These are phyloP conservation scores for Pterothamnion heteromorphum DNA, from an alignment of 31 red algal genomes.

Conservation along the genomic window DNA sequence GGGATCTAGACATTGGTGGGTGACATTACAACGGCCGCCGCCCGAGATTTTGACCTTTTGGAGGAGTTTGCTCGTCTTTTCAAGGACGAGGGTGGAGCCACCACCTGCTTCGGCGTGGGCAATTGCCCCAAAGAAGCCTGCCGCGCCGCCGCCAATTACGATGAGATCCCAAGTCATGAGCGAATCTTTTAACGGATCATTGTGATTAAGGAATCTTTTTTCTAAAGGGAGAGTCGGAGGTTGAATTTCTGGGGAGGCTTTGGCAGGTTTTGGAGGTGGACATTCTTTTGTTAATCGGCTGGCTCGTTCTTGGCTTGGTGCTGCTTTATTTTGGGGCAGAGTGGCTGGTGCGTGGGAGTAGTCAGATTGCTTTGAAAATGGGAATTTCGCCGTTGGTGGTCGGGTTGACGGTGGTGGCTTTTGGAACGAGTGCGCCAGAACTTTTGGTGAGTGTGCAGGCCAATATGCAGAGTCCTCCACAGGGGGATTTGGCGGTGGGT, in stretches of 20 bases:
- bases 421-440: background rate
- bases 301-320: background rate
- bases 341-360: background rate
- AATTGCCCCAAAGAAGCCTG: conserved; percentile 73
- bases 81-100: conserved; percentile 44
- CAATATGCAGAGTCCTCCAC: background rate
- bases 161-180: too few relatives aligned
- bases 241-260: too few relatives aligned
- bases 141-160: conserved; percentile 65
- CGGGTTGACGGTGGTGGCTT: background rate
- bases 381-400: background rate
- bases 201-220: too few relatives aligned
- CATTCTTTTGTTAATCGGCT: too few relatives aligned
- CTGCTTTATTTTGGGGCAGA: background rate
- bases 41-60: conserved; percentile 67
- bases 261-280: too few relatives aligned
- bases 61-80: conserved; percentile 26
- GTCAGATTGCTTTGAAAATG: background rate
- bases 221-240: too few relatives aligned
- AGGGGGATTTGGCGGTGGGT: background rate
- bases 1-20: conserved; percentile 24
- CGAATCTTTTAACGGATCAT: too few relatives aligned
- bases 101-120: background rate
- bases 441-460: background rate
- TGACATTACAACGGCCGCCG: conserved; percentile 72